These are phyloP conservation scores for Seminavis robusta DNA, from an alignment of 108 stramenopile species.

Conservation along the genomic window DNA sequence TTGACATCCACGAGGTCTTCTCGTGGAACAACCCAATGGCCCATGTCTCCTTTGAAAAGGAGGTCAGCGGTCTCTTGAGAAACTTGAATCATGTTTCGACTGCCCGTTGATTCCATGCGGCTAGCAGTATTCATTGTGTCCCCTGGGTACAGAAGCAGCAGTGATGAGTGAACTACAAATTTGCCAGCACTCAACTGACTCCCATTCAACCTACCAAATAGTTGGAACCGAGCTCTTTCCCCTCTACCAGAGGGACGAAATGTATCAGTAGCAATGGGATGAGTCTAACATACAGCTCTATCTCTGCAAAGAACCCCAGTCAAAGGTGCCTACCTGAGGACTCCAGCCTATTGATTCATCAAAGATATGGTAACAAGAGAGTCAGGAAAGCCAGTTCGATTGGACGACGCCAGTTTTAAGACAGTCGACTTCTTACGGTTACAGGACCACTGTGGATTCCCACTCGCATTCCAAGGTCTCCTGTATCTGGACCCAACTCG, in stretches of 20 bases:
- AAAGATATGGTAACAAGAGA: too few species aligned
- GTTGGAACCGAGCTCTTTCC: constrained; percentile 49
- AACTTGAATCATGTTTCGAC: constrained; percentile 14
- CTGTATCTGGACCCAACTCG: constrained; percentile 17
- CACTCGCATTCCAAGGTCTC: constrained; percentile 37
- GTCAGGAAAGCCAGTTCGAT: constrained; percentile 1
- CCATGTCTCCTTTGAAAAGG: constrained; percentile 23
- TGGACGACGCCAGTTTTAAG: not conserved
- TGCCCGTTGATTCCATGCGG: constrained; percentile 45
- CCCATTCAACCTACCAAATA: too few species aligned
- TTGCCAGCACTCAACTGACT: too few species aligned
- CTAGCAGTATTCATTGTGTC: too few species aligned
- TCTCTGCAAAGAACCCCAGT: constrained; percentile 18
- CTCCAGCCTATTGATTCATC: too few species aligned
- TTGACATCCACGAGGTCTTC: constrained; percentile 31
- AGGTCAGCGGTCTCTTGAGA: too few species aligned
- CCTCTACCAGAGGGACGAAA: constrained; percentile 21
- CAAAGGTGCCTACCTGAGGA: too few species aligned
- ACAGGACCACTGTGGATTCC: constrained; percentile 55
- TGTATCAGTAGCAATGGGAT: constrained; percentile 31
- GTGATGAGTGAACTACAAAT: too few species aligned
- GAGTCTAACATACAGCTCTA: constrained; percentile 17
- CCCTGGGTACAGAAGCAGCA: too few species aligned
- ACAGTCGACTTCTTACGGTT: constrained; percentile 13
- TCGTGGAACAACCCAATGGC: constrained; percentile 30